Evolutionary conservation across 1,284 basidiomycete genomes (phyloP).

Genomic region (Cutaneotrichosporon sp.): DNA sequence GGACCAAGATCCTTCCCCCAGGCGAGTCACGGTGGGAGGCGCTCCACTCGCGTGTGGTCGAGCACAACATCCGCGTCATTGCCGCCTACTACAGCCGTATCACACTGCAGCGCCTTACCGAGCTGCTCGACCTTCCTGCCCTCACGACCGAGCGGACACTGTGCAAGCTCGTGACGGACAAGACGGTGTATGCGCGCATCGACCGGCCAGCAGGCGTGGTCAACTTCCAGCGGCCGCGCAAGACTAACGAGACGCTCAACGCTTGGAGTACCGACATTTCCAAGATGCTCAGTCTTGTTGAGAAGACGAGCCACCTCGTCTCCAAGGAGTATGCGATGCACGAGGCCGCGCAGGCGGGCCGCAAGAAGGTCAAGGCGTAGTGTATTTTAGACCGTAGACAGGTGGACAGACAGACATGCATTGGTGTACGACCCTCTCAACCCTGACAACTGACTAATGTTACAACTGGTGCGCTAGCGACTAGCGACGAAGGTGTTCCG

Average conservation of each 20-base stretch:
- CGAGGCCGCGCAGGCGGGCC: slow-evolving; percentile 40
- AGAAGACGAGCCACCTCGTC: slow-evolving; percentile 58
- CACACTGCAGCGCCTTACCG: slow-evolving; percentile 74
- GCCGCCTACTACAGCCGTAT: slow-evolving; percentile 94
- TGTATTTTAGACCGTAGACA: slow-evolving; percentile 5
- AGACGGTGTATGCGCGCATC: slow-evolving; percentile 88
- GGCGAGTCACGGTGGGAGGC: slow-evolving; percentile 87
- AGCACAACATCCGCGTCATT: slow-evolving; percentile 96
- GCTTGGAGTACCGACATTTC: slow-evolving; percentile 96
- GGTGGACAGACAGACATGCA: slow-evolving; percentile 13
- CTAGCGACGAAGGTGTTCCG: slow-evolving; percentile 23
- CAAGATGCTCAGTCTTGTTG: slow-evolving; percentile 62
- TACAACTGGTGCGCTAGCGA: neutral
- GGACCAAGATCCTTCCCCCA: slow-evolving; percentile 32
- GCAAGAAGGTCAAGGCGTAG: slow-evolving; percentile 43
- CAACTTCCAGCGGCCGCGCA: slow-evolving; percentile 73
- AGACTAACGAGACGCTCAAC: slow-evolving; percentile 86
- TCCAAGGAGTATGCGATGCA: slow-evolving; percentile 55
- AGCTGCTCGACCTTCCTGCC: slow-evolving; percentile 80
- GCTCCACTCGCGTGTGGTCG: slow-evolving; percentile 91
- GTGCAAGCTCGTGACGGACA: slow-evolving; percentile 83
- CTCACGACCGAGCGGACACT: slow-evolving; percentile 84
- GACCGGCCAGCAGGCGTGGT: slow-evolving; percentile 89
- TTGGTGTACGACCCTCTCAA: slow-evolving; percentile 7
- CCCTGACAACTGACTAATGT: neutral